A percentile compares a stretch with the other conserved stretches of the same genome.
Evolutionary conservation across 2,329 filamentous ascomycete genomes (phyloP).

Genomic region (Phaeosphaeria sp.): DNA sequence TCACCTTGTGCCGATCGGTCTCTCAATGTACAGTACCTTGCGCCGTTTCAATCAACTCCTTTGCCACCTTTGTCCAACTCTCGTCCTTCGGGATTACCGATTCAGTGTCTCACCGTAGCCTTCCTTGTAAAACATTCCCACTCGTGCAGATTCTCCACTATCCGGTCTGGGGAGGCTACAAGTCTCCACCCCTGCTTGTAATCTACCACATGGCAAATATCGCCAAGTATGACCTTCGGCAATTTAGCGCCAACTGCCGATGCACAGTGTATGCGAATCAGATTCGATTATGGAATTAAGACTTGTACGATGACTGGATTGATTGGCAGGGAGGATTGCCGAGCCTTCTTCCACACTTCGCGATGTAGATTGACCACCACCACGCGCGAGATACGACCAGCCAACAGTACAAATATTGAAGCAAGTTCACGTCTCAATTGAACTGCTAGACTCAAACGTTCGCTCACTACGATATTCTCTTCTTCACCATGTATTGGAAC

Average conservation of each 20-base stretch:
- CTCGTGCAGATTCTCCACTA: not conserved
- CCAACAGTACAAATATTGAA: constrained; percentile 15
- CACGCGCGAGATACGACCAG: not conserved
- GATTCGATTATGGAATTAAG: constrained; percentile 9
- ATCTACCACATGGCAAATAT: constrained; percentile 6
- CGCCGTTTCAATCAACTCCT: not conserved
- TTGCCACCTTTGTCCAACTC: not conserved
- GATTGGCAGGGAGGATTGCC: constrained; percentile 5
- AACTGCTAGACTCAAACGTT: not conserved
- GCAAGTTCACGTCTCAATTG: not conserved
- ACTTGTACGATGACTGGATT: constrained; percentile 6
- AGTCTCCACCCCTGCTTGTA: not conserved
- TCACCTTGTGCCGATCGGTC: not conserved
- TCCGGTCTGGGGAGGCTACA: not conserved
- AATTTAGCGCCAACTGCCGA: constrained; percentile 27
- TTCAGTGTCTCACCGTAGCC: not conserved
- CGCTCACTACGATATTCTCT: not conserved
- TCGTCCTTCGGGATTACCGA: not conserved
- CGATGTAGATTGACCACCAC: constrained; percentile 3
- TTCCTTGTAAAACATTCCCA: not conserved
- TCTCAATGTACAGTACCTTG: not conserved
- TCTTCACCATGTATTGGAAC: constrained; percentile 31
- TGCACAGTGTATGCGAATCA: constrained; percentile 16
- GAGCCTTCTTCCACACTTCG: not conserved
- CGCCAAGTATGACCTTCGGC: constrained; percentile 20